A percentile compares a stretch with the other conserved stretches of the same genome.
phyloP scores from a whole-genome alignment of 768 basidiomycete species.

The Rhodotorula kratochvilovae region DNA sequence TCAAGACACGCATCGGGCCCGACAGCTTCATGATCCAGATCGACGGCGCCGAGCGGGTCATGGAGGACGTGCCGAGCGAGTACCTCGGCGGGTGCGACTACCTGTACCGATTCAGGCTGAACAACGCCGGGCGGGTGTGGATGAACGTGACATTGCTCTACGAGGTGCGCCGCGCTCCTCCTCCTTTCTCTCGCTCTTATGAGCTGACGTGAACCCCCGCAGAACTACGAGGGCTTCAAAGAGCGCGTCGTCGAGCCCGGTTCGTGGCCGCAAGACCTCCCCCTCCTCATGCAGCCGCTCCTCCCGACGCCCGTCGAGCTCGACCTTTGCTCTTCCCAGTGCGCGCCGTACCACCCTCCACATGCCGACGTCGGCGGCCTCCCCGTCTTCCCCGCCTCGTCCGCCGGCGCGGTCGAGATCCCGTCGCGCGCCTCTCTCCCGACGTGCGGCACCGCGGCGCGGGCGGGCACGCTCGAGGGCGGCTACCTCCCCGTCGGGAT shows the following conservation, averaged over 20 bases:
- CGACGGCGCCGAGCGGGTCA: conserved; percentile 23
- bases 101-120: conserved; percentile 7
- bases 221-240: conserved; percentile 12
- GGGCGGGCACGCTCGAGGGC: not conserved
- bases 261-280: not conserved
- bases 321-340: not conserved
- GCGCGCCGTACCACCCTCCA: not conserved
- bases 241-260: not conserved
- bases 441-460: not conserved
- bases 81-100: conserved; percentile 17
- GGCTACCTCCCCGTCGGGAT: conserved; percentile 15
- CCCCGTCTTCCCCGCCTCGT: not conserved
- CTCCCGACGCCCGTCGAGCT: conserved; percentile 5
- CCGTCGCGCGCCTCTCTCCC: not conserved
- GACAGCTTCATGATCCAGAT: conserved; percentile 20
- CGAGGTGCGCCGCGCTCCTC: not conserved
- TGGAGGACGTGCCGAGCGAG: conserved; percentile 8
- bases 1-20: conserved; percentile 6
- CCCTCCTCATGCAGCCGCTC: conserved; percentile 5
- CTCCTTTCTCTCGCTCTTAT: not conserved
- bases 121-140: conserved; percentile 15
- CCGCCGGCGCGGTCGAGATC: too few relatives aligned
- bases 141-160: not conserved
- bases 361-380: not conserved
- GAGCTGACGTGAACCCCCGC: not conserved